Base-by-base conservation (phyloP, 2,329 filamentous ascomycete species). In the Dothiorella sarmentorum region DNA sequence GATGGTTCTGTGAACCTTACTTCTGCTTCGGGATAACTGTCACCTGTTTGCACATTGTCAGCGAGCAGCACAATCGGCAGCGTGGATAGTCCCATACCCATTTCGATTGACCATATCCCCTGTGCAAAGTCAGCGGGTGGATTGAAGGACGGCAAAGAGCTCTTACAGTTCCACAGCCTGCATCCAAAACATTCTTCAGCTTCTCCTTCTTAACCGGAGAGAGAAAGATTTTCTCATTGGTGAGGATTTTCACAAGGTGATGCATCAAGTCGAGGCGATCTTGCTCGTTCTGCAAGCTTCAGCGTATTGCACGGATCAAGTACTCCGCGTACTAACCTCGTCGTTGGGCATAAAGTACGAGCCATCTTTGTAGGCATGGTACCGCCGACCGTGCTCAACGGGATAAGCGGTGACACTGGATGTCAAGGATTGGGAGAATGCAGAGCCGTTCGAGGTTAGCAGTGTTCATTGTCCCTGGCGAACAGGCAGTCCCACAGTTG, bases 261-360 rank as follows among this genome's bases (percentile, higher is more conserved):
- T 73, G 70, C 42, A 64, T 56, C 15, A 64, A 11, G 18, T 64
- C 61, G 15, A 75, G 62, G 11, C 73, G 66, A 56, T 74, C 71
- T 24, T 68, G 66, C 61, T 73, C n/a, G n/a, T n/a, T n/a, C n/a
- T n/a, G n/a, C n/a, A n/a, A n/a, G n/a, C n/a, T n/a, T n/a, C n/a
- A n/a, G n/a, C n/a, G n/a, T n/a, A n/a, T n/a, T n/a, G n/a, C n/a
- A n/a, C n/a, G n/a, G n/a, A n/a, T n/a, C n/a, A n/a, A n/a, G n/a
- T n/a, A n/a, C n/a, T n/a, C n/a, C n/a, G n/a, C n/a, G n/a, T n/a
- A n/a, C n/a, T 17, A 3, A 51, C 63, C 71, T 73, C 49, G 13
- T 44, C 45, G 18, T 59, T 59, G 10, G 57, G 57, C 27, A 73
- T 66, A 56, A 73, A 71, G 26, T 59, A 59, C 7, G 47, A 63